These are phyloP conservation scores for Chaetomium sp. DNA, from an alignment of 2,329 filamentous ascomycete species.

Conservation along the genomic window DNA sequence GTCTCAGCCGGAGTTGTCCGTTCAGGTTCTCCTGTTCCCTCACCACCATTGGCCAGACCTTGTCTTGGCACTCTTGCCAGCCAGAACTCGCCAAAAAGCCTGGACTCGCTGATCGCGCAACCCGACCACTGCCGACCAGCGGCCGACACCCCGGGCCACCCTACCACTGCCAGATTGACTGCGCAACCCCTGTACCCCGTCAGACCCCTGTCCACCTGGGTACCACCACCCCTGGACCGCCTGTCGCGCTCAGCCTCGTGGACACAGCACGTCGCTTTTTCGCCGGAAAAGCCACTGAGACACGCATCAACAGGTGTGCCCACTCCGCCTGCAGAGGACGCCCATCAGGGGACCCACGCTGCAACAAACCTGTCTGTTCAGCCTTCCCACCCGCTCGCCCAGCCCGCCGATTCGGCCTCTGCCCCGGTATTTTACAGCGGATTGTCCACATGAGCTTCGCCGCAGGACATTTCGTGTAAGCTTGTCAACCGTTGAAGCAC, in stretches of 20 bases:
- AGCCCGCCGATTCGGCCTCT: slow-evolving; percentile 28
- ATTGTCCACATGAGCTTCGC: slow-evolving; percentile 37
- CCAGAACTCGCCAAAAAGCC: slow-evolving; percentile 29
- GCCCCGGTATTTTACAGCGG: slow-evolving; percentile 27
- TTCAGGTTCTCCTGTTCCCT: slow-evolving; percentile 19
- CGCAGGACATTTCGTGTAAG: slow-evolving; percentile 35
- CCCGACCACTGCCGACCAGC: slow-evolving; percentile 26
- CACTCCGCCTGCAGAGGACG: slow-evolving; percentile 31
- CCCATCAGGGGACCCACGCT: slow-evolving; percentile 32
- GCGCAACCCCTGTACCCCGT: slow-evolving; percentile 18
- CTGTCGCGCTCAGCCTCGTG: slow-evolving; percentile 46
- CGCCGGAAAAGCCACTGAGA: slow-evolving; percentile 38
- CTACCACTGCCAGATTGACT: slow-evolving; percentile 24
- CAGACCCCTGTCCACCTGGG: slow-evolving; percentile 35
- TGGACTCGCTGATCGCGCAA: slow-evolving; percentile 34
- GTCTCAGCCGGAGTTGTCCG: slow-evolving; percentile 31
- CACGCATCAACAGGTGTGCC: slow-evolving; percentile 33
- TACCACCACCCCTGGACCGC: slow-evolving; percentile 33
- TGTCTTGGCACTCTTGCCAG: slow-evolving; percentile 28
- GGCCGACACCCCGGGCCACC: slow-evolving; percentile 34
- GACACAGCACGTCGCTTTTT: slow-evolving; percentile 47
- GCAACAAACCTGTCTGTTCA: slow-evolving; percentile 32
- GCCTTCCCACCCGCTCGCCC: slow-evolving; percentile 31
- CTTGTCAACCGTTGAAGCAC: slow-evolving; percentile 24
- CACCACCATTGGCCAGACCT: slow-evolving; percentile 29